Conservation (phyloP, 2,329 filamentous ascomycete genomes). For the Bipolaris bicolor region DNA sequence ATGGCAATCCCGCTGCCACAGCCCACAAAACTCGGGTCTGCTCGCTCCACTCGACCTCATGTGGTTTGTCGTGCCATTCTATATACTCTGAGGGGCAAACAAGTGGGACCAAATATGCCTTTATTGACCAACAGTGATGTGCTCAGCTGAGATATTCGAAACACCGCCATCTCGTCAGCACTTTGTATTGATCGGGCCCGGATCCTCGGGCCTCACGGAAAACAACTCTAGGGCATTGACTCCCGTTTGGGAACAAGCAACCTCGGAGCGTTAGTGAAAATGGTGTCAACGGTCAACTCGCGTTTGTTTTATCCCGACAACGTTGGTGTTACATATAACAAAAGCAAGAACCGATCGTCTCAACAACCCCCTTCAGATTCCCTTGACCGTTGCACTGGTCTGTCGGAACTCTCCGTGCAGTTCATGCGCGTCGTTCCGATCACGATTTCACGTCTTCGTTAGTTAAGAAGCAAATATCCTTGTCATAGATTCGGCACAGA, state of each 20-base stretch:
- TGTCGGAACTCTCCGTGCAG: neutral
- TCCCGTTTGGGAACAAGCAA: constrained; percentile 9
- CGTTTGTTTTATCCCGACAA: neutral
- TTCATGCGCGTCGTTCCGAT: neutral
- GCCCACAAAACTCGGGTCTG: neutral
- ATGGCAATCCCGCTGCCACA: constrained; percentile 5
- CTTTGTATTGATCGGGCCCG: constrained; percentile 6
- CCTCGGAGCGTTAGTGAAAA: neutral
- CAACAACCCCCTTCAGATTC: neutral
- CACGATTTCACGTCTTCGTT: neutral
- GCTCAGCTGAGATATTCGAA: constrained; percentile 1
- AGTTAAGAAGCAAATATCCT: neutral
- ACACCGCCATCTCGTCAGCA: constrained; percentile 4
- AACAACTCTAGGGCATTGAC: constrained; percentile 1
- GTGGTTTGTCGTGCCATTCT: constrained; percentile 19
- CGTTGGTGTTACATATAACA: neutral
- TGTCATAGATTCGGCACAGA: neutral
- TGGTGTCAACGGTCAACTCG: neutral
- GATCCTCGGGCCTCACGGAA: constrained; percentile 4
- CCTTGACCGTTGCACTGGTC: neutral
- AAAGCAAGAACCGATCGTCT: neutral
- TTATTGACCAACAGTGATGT: constrained; percentile 2
- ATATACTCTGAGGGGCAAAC: neutral
- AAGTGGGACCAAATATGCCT: constrained; percentile 1
- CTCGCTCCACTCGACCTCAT: constrained; percentile 5